Base-by-base conservation (phyloP, 2,329 filamentous ascomycete genomes). In the Claviceps spartinae region DNA sequence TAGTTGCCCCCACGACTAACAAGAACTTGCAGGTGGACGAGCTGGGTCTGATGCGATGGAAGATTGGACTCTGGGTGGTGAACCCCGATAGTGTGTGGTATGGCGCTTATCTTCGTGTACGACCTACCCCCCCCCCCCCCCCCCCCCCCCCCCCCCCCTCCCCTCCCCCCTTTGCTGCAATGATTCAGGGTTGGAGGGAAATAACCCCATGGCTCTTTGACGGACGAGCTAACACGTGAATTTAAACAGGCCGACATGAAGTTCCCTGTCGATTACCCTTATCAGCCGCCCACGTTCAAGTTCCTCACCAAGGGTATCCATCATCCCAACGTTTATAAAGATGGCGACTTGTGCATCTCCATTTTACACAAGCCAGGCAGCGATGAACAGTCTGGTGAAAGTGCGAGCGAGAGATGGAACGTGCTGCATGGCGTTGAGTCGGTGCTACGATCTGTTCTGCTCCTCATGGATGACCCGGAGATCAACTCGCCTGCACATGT, bases 401-500 rank as follows among this genome's bases (percentile, higher is more conserved):
- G 79, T 41, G 91, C 93, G 6, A 85, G 84, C 54, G 93, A 97
- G 70, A 86, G 91, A 53, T 98, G 91, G 91, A 89, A 88, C 5
- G 90, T 93, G 1, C 82, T 93, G 4, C 91, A 97, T 67, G 86
- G 90, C 20, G 91, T 94, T 47, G 93, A 97, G 71, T 94, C 89
- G 2, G 90, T 98, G 38, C 78, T 98, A 18, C 88, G 95, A 56
- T 95, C 88, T 8, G 87, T 97, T 18, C 79, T 97, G 7, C 85
- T 93, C 5, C 80, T 98, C 2, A 81, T 98, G 52, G 93, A 97
- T 65, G 88, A 95, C 61, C 88, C 91, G 14, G 91, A 98, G 68
- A 88, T 94, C 61, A 88, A 83, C 60, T 95, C 89, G 0, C 88
- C 93, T 0, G 93, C 91, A 56, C 97, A 97, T 65, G 90, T 97